A percentile compares a stretch with the other conserved stretches of the same genome.
Conservation (phyloP, 768 basidiomycete species). For the Mycena amicta region DNA sequence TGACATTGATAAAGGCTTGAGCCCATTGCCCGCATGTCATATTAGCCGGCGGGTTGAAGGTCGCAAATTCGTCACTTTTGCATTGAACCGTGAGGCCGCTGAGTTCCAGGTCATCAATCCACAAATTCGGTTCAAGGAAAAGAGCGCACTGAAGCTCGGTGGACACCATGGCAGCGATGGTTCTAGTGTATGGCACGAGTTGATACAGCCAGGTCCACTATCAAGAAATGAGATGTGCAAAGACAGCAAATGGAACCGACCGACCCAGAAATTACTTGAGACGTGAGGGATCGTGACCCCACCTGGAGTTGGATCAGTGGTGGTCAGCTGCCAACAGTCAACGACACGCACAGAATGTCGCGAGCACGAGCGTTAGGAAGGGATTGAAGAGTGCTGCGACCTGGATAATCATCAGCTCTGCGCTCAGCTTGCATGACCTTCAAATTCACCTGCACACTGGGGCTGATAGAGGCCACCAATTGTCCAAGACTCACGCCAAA, state of each 20-base stretch:
- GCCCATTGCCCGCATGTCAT: conserved; percentile 78
- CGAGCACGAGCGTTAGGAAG: conserved; percentile 64
- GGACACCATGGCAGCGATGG: conserved; percentile 71
- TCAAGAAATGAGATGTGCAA: conserved; percentile 49
- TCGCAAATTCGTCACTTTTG: conserved; percentile 65
- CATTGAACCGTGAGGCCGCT: conserved; percentile 69
- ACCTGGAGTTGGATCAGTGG: conserved; percentile 67
- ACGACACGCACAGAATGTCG: conserved; percentile 57
- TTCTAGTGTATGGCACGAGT: conserved; percentile 69
- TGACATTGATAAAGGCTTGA: conserved; percentile 55
- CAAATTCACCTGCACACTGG: conserved; percentile 75
- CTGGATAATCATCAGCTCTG: no score
- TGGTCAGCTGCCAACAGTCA: neutral
- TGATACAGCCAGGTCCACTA: conserved; percentile 83
- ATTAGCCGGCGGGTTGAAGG: conserved; percentile 72
- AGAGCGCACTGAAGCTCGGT: conserved; percentile 69
- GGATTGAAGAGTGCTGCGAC: conserved; percentile 84
- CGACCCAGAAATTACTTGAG: conserved; percentile 50
- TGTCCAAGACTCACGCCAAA: conserved; percentile 72
- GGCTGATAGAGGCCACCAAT: conserved; percentile 73
- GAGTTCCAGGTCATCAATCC: conserved; percentile 14
- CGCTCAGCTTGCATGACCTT: no score
- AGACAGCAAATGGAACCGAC: conserved; percentile 57
- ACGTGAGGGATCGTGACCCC: neutral
- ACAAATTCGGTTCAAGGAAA: neutral